A percentile compares a stretch with the other conserved stretches of the same genome.
phyloP scores from a whole-genome alignment of 2,329 filamentous ascomycete genomes.

The Aspergillus latus region DNA sequence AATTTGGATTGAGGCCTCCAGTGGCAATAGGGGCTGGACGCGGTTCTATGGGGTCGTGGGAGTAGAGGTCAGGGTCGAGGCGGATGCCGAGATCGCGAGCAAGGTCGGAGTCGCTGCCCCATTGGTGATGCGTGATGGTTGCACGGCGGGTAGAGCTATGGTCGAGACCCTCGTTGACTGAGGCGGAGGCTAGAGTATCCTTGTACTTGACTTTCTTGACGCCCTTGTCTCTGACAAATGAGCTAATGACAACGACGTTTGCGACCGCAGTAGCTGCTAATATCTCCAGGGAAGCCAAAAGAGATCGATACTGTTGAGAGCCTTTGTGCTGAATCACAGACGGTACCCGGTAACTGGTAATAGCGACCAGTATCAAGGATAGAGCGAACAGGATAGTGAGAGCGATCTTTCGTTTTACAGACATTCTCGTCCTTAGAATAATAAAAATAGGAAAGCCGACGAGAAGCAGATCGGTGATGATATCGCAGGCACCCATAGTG shows the following conservation, averaged over 20 bases:
- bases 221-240: conserved; percentile 86
- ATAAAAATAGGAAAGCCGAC: conserved; percentile 88
- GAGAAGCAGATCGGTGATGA: conserved; percentile 83
- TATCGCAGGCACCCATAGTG: conserved; percentile 82
- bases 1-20: conserved; percentile 32
- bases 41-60: conserved; percentile 31
- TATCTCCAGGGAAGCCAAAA: conserved; percentile 86
- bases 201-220: conserved; percentile 86
- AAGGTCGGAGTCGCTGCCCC: conserved; percentile 90
- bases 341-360: conserved; percentile 82
- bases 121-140: conserved; percentile 68
- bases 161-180: conserved; percentile 50
- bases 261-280: conserved; percentile 83
- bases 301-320: conserved; percentile 80
- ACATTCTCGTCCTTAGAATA: conserved; percentile 76
- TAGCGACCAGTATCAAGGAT: conserved; percentile 74
- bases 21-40: conserved; percentile 42
- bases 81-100: conserved; percentile 76
- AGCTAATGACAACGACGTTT: conserved; percentile 86
- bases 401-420: conserved; percentile 72
- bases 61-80: conserved; percentile 53
- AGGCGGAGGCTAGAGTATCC: conserved; percentile 40
- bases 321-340: conserved; percentile 70
- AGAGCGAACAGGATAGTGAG: conserved; percentile 80
- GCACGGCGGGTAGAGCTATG: conserved; percentile 39